These are phyloP conservation scores for Bacidia rubella DNA, from an alignment of 495 filamentous ascomycete species.

Conservation along the genomic window DNA sequence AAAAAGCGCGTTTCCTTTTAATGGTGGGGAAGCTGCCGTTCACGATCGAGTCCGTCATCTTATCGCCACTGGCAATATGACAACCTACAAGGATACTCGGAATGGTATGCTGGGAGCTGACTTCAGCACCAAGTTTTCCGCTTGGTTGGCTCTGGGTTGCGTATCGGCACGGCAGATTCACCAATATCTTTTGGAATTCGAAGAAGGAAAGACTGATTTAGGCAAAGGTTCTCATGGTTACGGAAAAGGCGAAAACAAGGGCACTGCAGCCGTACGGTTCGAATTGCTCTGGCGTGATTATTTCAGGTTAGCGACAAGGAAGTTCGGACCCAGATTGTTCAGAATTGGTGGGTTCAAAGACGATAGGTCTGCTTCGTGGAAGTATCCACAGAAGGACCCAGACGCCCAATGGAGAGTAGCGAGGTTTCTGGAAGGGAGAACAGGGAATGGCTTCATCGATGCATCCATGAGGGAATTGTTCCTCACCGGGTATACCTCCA, in stretches of 20 bases:
- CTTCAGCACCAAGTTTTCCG: slow-evolving; percentile 58
- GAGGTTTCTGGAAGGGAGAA: slow-evolving; percentile 47
- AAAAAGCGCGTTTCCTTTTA: slow-evolving; percentile 47
- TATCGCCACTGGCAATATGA: slow-evolving; percentile 40
- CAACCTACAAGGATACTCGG: slow-evolving; percentile 49
- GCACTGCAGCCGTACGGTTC: slow-evolving; percentile 52
- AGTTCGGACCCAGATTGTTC: slow-evolving; percentile 49
- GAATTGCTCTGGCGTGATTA: slow-evolving; percentile 67
- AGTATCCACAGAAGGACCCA: slow-evolving; percentile 12
- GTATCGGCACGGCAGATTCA: slow-evolving; percentile 57
- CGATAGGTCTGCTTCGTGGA: slow-evolving; percentile 24
- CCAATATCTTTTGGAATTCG: slow-evolving; percentile 43
- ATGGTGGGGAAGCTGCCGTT: slow-evolving; percentile 47
- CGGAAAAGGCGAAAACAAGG: slow-evolving; percentile 52
- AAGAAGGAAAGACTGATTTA: slow-evolving; percentile 28
- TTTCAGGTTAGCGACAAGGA: slow-evolving; percentile 54
- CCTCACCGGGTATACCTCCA: slow-evolving; percentile 58
- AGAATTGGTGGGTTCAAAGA: slow-evolving; percentile 42
- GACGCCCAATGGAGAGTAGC: slow-evolving; percentile 23
- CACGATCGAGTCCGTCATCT: slow-evolving; percentile 42
- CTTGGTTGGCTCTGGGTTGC: slow-evolving; percentile 52
- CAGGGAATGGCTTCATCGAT: slow-evolving; percentile 57
- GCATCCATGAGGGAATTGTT: slow-evolving; percentile 54
- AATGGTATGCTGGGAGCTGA: slow-evolving; percentile 54
- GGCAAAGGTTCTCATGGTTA: slow-evolving; percentile 31